Evolutionary conservation across 1,139 yeast genomes (phyloP).

Genomic region (Geotrichum reessii): DNA sequence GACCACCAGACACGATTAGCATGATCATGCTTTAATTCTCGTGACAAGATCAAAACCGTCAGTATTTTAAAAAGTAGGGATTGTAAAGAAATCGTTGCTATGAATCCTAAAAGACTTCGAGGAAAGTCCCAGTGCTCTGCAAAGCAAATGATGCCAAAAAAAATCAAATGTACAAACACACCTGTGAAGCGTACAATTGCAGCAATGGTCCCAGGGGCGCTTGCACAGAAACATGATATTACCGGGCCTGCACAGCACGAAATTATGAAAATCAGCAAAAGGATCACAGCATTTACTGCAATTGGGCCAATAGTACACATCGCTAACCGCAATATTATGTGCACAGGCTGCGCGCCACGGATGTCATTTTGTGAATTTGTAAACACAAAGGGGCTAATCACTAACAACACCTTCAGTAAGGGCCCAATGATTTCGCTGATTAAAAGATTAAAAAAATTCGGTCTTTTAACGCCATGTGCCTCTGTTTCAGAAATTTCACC

Average conservation of each 20-base stretch:
- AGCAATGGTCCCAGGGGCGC: conserved; percentile 91
- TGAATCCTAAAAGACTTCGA: conserved; percentile 51
- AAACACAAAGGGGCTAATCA: conserved; percentile 58
- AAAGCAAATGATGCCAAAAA: conserved; percentile 57
- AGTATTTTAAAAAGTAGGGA: conserved; percentile 46
- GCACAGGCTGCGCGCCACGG: conserved; percentile 42
- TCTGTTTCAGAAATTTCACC: conserved; percentile 18
- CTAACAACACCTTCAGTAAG: conserved; percentile 39
- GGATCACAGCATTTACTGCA: conserved; percentile 41
- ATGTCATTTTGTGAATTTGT: conserved; percentile 69
- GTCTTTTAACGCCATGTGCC: conserved; percentile 36
- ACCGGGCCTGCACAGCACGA: conserved; percentile 57
- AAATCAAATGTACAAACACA: conserved; percentile 47
- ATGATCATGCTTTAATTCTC: conserved; percentile 53
- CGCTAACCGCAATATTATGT: conserved; percentile 49
- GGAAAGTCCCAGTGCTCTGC: conserved; percentile 60
- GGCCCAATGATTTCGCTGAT: conserved; percentile 52
- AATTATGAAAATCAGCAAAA: conserved; percentile 43
- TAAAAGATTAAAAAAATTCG: conserved; percentile 48
- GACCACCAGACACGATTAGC: conserved; percentile 82
- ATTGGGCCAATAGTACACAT: conserved; percentile 53
- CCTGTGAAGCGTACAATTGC: conserved; percentile 86
- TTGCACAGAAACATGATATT: conserved; percentile 84
- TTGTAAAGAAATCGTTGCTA: conserved; percentile 54
- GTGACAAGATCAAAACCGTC: conserved; percentile 47